Percentiles rank a stretch among this genome's conserved stretches.
Evolutionary conservation across 306 rosid genomes (phyloP).

Genomic region (Gynostemma pentaphyllum): DNA sequence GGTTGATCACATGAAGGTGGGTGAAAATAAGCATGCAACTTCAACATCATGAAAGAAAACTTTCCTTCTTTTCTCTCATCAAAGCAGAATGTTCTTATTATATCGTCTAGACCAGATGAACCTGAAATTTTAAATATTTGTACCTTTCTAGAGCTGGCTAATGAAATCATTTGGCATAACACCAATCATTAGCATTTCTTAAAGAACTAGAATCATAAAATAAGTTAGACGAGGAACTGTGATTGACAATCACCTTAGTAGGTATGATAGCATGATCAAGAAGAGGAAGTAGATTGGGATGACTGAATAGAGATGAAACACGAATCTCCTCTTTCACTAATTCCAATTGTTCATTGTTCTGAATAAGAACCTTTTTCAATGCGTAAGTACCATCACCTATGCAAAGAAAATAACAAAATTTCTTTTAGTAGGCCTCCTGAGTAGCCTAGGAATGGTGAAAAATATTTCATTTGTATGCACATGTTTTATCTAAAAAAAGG

Average conservation of each 20-base stretch:
- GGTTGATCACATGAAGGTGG: slow-evolving; percentile 2
- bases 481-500: background rate
- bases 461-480: background rate
- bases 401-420: slow-evolving; percentile 3
- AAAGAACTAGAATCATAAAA: background rate
- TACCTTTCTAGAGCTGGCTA: background rate
- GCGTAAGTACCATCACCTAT: slow-evolving; percentile 90
- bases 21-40: background rate
- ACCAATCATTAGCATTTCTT: background rate
- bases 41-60: background rate
- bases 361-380: slow-evolving; percentile 93
- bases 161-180: background rate
- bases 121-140: background rate
- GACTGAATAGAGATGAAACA: slow-evolving; percentile 80
- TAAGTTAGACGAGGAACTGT: background rate
- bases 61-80: background rate
- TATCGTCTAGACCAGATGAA: background rate
- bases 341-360: slow-evolving; percentile 76
- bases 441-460: background rate
- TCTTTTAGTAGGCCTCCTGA: background rate
- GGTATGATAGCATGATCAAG: slow-evolving; percentile 93
- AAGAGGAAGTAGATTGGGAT: slow-evolving; percentile 90
- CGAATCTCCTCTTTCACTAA: slow-evolving; percentile 93
- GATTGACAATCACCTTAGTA: slow-evolving; percentile 43
- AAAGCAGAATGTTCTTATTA: background rate